A percentile compares a stretch with the other conserved stretches of the same genome.
phyloP scores from a whole-genome alignment of 2,329 filamentous ascomycete genomes.

The Meredithiella fracta region DNA sequence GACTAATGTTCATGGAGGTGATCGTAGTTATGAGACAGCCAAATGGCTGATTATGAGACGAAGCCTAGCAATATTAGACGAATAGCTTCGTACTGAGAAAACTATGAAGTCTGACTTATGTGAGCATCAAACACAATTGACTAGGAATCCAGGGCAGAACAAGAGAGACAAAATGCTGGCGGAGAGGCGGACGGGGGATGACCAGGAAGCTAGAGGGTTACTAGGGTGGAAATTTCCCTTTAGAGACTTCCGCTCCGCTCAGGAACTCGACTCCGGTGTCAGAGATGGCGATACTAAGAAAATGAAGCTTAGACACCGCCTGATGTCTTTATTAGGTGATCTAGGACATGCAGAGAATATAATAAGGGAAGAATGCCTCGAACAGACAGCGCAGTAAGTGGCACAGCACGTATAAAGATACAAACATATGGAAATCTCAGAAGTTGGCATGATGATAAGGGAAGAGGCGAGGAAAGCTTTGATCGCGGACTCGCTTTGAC shows the following conservation, averaged over 20 bases:
- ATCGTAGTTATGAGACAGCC: background rate
- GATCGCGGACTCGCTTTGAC: background rate
- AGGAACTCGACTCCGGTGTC: background rate
- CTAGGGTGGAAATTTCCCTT: slow-evolving; percentile 4
- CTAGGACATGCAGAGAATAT: background rate
- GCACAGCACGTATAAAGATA: background rate
- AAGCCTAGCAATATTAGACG: background rate
- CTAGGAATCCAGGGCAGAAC: background rate
- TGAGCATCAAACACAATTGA: background rate
- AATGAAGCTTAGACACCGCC: background rate
- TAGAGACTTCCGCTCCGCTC: slow-evolving; percentile 4
- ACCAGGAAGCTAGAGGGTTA: background rate
- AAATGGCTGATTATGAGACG: background rate
- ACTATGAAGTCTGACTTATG: background rate
- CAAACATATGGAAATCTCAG: background rate
- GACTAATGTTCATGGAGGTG: background rate
- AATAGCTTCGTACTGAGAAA: background rate
- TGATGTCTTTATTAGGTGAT: background rate
- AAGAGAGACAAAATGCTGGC: background rate
- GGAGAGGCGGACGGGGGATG: background rate
- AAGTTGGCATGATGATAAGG: background rate
- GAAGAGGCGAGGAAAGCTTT: background rate
- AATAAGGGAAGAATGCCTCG: no score
- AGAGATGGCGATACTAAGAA: background rate
- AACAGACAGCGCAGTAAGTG: background rate